A percentile compares a stretch with the other conserved stretches of the same genome.
Conservation (phyloP, 306 rosid species). For the Adenanthera pavonina region DNA sequence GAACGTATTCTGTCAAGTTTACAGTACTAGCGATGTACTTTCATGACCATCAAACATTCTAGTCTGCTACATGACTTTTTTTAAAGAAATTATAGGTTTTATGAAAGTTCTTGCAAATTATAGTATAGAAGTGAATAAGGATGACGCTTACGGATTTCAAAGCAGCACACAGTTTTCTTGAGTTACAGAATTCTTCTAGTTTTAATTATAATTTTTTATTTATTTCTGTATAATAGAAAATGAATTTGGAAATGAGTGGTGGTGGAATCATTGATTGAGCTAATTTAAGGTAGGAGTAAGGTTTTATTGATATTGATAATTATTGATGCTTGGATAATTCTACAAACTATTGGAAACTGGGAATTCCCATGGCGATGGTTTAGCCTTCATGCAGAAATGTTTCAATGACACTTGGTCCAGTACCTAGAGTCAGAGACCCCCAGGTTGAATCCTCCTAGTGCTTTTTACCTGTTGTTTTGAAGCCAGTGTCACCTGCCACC, state of each 20-base stretch:
- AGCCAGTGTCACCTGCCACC: background rate
- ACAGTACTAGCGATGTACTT: background rate
- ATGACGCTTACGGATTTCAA: background rate
- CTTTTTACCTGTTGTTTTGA: background rate
- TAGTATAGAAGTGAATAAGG: background rate
- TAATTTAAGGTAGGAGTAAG: background rate
- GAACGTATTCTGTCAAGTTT: background rate
- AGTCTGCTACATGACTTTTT: background rate
- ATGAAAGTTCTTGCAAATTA: background rate
- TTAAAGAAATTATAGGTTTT: background rate
- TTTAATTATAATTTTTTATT: background rate
- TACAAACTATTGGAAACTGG: background rate
- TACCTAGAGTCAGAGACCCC: background rate
- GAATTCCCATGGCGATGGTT: background rate
- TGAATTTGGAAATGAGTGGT: conserved; percentile 4
- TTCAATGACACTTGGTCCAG: background rate
- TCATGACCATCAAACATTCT: background rate
- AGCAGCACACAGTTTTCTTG: background rate
- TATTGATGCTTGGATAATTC: background rate
- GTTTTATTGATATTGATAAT: background rate
- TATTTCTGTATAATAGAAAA: background rate
- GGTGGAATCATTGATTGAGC: background rate
- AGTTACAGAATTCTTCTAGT: background rate
- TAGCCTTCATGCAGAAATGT: background rate
- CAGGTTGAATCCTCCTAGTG: background rate